Conservation (phyloP, 163 green algal species). For the Volvox carteri region DNA sequence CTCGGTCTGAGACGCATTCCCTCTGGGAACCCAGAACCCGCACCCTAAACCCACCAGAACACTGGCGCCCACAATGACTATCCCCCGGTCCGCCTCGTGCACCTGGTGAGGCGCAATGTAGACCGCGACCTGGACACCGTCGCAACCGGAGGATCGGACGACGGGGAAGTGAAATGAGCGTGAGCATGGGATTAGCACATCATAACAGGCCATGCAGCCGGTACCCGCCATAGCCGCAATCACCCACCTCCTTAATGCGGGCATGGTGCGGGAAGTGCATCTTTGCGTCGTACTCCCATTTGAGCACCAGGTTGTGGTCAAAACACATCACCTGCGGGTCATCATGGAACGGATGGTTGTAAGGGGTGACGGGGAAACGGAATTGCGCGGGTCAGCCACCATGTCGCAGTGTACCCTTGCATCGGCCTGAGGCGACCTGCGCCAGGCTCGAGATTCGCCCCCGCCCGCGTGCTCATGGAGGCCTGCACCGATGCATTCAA, state of each 20-base stretch:
- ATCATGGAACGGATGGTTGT: too few relatives aligned
- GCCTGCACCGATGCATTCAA: too few relatives aligned
- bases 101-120: conserved; percentile 84
- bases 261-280: conserved; percentile 75
- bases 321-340: conserved; percentile 85
- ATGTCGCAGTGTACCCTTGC: too few relatives aligned
- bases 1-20: too few relatives aligned
- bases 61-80: conserved; percentile 87
- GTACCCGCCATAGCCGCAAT: not conserved
- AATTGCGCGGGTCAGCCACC: too few relatives aligned
- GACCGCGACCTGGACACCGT: conserved; percentile 79
- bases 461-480: too few relatives aligned
- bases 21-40: too few relatives aligned
- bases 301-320: conserved; percentile 95
- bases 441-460: too few relatives aligned
- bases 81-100: conserved; percentile 78
- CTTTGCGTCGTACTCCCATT: conserved; percentile 84
- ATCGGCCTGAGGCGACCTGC: too few relatives aligned
- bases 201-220: not conserved
- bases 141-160: not conserved
- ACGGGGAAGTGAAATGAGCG: not conserved
- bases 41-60: conserved; percentile 47
- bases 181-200: not conserved
- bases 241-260: conserved; percentile 75
- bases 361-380: too few relatives aligned